A percentile compares a stretch with the other conserved stretches of the same genome.
Evolutionary conservation across 176 grass and related monocot species (phyloP).

Genomic region (Alloteropsis semialata): DNA sequence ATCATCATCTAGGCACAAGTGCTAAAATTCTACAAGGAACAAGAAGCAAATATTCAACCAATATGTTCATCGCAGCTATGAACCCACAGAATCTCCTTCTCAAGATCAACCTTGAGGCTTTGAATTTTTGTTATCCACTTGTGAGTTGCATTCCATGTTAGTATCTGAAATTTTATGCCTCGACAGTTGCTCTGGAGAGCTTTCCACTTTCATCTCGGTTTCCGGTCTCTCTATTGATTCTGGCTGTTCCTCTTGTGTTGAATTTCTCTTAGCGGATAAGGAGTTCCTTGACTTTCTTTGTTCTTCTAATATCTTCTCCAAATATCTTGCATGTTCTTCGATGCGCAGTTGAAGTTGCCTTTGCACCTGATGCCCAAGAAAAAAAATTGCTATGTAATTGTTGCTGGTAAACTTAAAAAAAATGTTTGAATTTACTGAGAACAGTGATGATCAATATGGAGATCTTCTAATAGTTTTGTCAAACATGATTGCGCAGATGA

Average conservation of each 20-base stretch:
- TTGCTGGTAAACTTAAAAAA: neutral
- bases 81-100: neutral
- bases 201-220: constrained; percentile 4
- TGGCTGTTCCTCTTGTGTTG: constrained; percentile 16
- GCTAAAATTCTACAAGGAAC: constrained; percentile 6
- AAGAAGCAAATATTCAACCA: constrained; percentile 2
- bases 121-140: constrained; percentile 33
- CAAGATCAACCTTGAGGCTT: constrained; percentile 46
- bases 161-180: constrained; percentile 28
- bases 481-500: neutral
- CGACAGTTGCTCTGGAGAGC: neutral
- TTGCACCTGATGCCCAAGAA: constrained; percentile 56
- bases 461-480: neutral
- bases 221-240: neutral
- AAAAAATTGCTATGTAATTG: neutral
- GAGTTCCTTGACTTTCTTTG: constrained; percentile 56
- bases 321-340: constrained; percentile 79
- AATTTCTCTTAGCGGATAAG: constrained; percentile 5
- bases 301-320: constrained; percentile 77
- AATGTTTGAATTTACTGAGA: neutral
- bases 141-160: constrained; percentile 12
- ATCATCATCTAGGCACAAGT: constrained; percentile 11
- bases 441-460: neutral
- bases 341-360: constrained; percentile 68
- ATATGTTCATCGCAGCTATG: constrained; percentile 17